Percentiles rank a stretch among this genome's conserved stretches.
These are phyloP conservation scores for Nicotiana benthamiana DNA, from an alignment of 257 asterid genomes.

Conservation along the genomic window DNA sequence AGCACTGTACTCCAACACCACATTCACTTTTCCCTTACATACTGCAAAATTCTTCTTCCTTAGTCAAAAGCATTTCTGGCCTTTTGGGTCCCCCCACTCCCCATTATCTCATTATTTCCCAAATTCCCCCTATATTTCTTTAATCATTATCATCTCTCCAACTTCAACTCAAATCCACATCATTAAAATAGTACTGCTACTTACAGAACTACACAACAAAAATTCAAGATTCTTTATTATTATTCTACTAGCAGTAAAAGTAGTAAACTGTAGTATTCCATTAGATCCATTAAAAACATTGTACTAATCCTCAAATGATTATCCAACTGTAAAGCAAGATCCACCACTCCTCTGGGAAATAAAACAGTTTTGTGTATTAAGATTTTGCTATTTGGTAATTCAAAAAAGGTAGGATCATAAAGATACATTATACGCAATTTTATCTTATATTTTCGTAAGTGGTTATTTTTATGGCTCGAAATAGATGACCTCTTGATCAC, in stretches of 20 bases:
- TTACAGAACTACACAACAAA: neutral
- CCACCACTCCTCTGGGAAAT: neutral
- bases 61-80: slow-evolving; percentile 6
- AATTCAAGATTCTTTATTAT: neutral
- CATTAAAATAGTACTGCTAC: neutral
- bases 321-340: slow-evolving; percentile 33
- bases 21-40: neutral
- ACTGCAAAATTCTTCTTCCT: slow-evolving; percentile 1
- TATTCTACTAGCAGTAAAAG: neutral
- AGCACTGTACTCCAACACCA: slow-evolving; percentile 24
- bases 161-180: slow-evolving; percentile 31
- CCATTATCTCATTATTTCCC: neutral
- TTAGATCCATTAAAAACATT: neutral
- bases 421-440: fast-evolving
- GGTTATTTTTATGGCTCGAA: too few relatives aligned
- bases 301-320: slow-evolving; percentile 10
- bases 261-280: neutral
- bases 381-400: too few relatives aligned
- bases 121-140: slow-evolving; percentile 27
- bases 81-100: neutral
- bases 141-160: slow-evolving; percentile 29
- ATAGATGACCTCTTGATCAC: fast-evolving
- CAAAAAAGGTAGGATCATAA: too few relatives aligned
- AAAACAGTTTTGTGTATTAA: too few relatives aligned
- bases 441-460: fast-evolving